Base-by-base conservation (phyloP, 371 early-diverging fungal species). In the Capillidium heterosporum region DNA sequence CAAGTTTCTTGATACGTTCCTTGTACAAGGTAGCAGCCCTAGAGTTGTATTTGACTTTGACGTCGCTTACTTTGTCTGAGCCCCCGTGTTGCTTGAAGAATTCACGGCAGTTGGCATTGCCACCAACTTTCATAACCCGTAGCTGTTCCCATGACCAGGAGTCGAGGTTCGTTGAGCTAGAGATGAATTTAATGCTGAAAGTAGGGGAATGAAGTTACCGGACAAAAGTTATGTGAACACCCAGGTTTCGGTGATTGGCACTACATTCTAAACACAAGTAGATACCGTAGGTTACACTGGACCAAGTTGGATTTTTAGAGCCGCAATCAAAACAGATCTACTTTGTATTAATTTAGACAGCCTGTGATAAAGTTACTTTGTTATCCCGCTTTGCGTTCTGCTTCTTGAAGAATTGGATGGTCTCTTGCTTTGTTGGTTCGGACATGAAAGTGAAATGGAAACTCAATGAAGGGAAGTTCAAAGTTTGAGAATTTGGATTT, bases 211-310 rank as follows among this genome's bases (percentile, higher is more conserved):
- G 31, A 23, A 19, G 63, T 65, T 73, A 88, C 84, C 92, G 78
- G 41, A 91, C 97, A 85, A 90, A 99, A 57, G 86, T 86, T 60
- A 95, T 91, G 70, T 91, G 95, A 31, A 91, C 95, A 47, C 89
- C 98, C 65, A 95, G 76, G 61, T 89, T 91, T 48, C 95, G 79
- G 62, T 94, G 95, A 5, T 87, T 83, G 28, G 96, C 84, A 11
- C 97, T 95, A 68, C 99, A 99, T 56, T 97, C 95, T 28, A 95
- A 77, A 70, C 99, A 99, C 51, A 99, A 74, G 68, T 98, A 99
- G 57, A 97, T 83, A 41, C 98, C 99, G 71, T 82, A 97, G 1
- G 95, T 89, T 15, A 96, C 88, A 58, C 89, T 85, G 41, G 93
- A 78, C 99, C 99, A 99, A 23, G 87, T 89, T 40, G 99, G 99